Conservation (phyloP, 192 early-diverging fungal species). For the Backusella parvicylindrica region DNA sequence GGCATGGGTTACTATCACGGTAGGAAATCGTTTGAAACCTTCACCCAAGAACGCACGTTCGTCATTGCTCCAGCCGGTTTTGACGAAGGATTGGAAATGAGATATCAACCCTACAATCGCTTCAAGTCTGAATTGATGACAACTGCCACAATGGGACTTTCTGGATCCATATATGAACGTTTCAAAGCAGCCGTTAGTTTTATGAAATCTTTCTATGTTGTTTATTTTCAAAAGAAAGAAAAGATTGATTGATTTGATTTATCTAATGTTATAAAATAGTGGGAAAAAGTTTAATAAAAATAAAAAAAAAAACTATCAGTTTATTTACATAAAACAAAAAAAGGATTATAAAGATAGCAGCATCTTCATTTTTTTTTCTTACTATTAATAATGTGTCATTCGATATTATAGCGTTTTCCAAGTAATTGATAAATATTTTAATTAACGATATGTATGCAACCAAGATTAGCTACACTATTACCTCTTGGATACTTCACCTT, state of each 20-base stretch:
- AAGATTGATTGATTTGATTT: not conserved
- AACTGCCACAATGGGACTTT: not conserved
- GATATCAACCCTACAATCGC: not conserved
- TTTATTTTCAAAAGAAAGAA: not conserved
- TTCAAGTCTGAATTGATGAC: not conserved
- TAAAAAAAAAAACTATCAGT: no score
- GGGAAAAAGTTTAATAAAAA: no score
- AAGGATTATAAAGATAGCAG: no score
- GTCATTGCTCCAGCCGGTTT: not conserved
- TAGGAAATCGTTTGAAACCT: conserved; percentile 62
- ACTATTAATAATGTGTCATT: no score
- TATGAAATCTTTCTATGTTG: not conserved
- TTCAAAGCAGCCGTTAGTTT: not conserved
- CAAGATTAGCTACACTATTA: no score
- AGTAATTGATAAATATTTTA: no score
- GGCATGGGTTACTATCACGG: conserved; percentile 82
- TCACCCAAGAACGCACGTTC: conserved; percentile 54
- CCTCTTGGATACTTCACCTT: no score
- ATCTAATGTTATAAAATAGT: no score
- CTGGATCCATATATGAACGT: not conserved
- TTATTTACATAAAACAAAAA: no score
- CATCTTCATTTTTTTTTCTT: no score
- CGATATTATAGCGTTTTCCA: no score
- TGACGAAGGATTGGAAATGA: not conserved
- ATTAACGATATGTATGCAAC: no score